Conservation (phyloP, 2,329 filamentous ascomycete genomes). For the Microsporum audouinii region DNA sequence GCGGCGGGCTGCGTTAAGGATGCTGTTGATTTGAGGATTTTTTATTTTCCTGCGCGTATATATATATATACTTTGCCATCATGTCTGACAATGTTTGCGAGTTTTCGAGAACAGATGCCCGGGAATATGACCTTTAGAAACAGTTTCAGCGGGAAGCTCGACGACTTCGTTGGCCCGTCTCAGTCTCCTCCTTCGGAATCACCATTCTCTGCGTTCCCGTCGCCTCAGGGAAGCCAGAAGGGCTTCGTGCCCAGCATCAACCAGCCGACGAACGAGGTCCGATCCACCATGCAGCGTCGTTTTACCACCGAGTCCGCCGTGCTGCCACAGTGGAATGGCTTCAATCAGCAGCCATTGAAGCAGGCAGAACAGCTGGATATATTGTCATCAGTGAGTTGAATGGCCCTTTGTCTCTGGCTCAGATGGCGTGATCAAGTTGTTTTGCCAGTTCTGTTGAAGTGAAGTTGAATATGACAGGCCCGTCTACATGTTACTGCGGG, state of each 20-base stretch:
- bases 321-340: conserved; percentile 60
- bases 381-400: conserved; percentile 41
- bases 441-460: not conserved
- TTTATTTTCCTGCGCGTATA: not conserved
- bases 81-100: conserved; percentile 16
- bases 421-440: conserved; percentile 5
- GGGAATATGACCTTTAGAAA: conserved; percentile 52
- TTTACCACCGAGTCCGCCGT: conserved; percentile 88
- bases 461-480: not conserved
- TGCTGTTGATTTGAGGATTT: not conserved
- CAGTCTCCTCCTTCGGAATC: conserved; percentile 67
- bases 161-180: conserved; percentile 66
- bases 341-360: conserved; percentile 44
- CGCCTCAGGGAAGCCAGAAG: conserved; percentile 57
- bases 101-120: conserved; percentile 10
- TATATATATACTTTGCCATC: not conserved
- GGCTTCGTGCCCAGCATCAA: conserved; percentile 32
- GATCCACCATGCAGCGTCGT: conserved; percentile 70
- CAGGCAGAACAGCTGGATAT: conserved; percentile 44
- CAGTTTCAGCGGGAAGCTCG: conserved; percentile 55
- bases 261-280: conserved; percentile 53
- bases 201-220: conserved; percentile 61
- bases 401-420: not conserved
- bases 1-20: not conserved
- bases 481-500: not conserved